Evolutionary conservation across 768 basidiomycete genomes (phyloP).

Genomic region (Tremella fuciformis): DNA sequence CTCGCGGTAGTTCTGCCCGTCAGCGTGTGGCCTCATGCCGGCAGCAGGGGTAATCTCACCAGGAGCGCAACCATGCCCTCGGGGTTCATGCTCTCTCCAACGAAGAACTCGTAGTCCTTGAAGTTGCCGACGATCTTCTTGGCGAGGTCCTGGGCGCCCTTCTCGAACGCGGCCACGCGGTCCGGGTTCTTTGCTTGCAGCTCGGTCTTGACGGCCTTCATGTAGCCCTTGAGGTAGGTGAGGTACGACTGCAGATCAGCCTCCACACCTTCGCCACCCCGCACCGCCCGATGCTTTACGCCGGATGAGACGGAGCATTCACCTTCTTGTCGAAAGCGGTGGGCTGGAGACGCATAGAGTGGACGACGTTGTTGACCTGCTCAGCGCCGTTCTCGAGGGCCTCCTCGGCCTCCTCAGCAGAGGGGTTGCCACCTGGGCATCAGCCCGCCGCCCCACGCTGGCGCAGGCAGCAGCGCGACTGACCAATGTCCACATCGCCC

Average conservation of each 20-base stretch:
- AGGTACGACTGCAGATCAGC: constrained; percentile 57
- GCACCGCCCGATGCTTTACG: not conserved
- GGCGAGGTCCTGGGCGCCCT: constrained; percentile 68
- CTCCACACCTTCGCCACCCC: not conserved
- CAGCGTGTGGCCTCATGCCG: not conserved
- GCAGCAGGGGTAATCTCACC: constrained; percentile 18
- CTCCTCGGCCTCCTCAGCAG: constrained; percentile 80
- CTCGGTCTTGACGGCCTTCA: constrained; percentile 80
- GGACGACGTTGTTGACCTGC: constrained; percentile 81
- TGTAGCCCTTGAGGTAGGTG: constrained; percentile 85
- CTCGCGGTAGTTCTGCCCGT: constrained; percentile 68
- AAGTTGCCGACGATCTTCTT: constrained; percentile 89
- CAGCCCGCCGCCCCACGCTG: not conserved
- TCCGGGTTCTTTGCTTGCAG: constrained; percentile 61
- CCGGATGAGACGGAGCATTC: constrained; percentile 9
- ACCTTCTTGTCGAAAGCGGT: constrained; percentile 86
- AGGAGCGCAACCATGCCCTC: constrained; percentile 92
- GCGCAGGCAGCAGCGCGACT: constrained; percentile 16
- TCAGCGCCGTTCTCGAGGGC: constrained; percentile 71
- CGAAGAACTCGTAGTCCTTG: constrained; percentile 84
- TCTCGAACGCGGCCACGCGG: constrained; percentile 73
- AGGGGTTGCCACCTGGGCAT: constrained; percentile 79
- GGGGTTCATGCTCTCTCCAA: constrained; percentile 60
- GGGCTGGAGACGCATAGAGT: constrained; percentile 82
- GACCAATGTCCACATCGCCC: constrained; percentile 88